Conservation (phyloP, 192 early-diverging fungal species). For the Chytriomyces confervae region DNA sequence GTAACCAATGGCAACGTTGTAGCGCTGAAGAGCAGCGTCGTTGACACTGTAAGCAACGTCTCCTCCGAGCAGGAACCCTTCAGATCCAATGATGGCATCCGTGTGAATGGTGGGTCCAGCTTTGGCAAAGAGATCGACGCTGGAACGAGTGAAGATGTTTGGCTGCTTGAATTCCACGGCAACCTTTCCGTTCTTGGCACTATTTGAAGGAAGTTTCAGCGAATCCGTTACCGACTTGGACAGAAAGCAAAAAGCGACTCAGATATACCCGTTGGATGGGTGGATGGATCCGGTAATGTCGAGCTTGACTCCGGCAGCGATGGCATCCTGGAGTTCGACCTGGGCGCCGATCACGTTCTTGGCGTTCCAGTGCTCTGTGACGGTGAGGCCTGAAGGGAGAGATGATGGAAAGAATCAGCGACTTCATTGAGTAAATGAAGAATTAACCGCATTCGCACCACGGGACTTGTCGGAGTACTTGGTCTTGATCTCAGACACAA, state of each 20-base stretch:
- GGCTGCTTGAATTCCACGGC: conserved; percentile 88
- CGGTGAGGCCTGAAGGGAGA: conserved; percentile 68
- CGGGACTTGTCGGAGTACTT: conserved; percentile 95
- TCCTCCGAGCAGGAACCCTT: conserved; percentile 90
- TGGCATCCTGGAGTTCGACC: conserved; percentile 91
- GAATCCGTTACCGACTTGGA: too few species aligned
- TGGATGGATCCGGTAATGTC: conserved; percentile 84
- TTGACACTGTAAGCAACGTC: conserved; percentile 94
- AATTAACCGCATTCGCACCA: conserved; percentile 50
- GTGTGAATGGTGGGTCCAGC: conserved; percentile 89
- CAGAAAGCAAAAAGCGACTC: too few species aligned
- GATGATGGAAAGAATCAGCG: conserved; percentile 51
- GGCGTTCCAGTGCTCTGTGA: conserved; percentile 98
- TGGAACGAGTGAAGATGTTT: conserved; percentile 85
- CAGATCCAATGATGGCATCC: conserved; percentile 81
- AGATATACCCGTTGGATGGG: conserved; percentile 71
- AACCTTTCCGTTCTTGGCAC: conserved; percentile 33
- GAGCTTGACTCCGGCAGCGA: conserved; percentile 97
- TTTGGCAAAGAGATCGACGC: conserved; percentile 83
- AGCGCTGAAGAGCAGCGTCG: conserved; percentile 86
- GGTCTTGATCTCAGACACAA: conserved; percentile 96
- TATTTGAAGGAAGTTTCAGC: conserved; percentile 43
- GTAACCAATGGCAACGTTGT: conserved; percentile 89
- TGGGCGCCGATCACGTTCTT: conserved; percentile 89
- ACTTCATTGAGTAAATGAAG: conserved; percentile 61